phyloP scores from a whole-genome alignment of 73 alveolate species.

The Tetrahymena borealis region DNA sequence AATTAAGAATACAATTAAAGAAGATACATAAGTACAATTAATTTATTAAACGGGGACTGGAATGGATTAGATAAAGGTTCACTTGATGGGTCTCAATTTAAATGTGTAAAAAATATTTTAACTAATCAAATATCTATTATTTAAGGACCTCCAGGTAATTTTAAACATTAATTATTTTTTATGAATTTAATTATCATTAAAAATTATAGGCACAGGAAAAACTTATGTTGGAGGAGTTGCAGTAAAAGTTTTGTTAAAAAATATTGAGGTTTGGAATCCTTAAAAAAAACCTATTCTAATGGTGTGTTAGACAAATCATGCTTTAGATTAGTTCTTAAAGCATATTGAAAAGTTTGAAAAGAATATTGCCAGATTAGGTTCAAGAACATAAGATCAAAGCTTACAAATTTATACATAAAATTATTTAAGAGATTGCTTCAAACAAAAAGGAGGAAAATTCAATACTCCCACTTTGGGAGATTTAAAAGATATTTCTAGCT shows the following conservation, averaged over 20 bases:
- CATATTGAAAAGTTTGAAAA: not conserved
- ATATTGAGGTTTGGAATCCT: not conserved
- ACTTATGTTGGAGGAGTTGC: not conserved
- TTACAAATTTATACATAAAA: not conserved
- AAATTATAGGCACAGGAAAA: not conserved
- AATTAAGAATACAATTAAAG: not conserved
- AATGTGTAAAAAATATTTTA: not conserved
- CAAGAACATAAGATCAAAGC: not conserved
- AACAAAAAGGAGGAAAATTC: not conserved
- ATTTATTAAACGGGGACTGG: not conserved
- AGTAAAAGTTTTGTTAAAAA: not conserved
- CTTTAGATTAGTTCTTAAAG: not conserved
- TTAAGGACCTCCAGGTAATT: not conserved
- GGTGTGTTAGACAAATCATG: not conserved
- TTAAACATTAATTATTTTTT: not conserved
- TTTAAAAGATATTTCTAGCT: not conserved
- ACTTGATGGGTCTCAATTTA: not conserved
- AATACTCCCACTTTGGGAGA: not conserved
- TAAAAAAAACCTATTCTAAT: not conserved
- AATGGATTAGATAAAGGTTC: not conserved
- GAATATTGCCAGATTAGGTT: not conserved
- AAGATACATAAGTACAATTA: not conserved
- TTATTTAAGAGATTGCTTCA: not conserved
- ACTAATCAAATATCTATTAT: not conserved
- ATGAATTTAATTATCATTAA: not conserved